Evolutionary conservation across 306 rosid genomes (phyloP), one percentile per base, ranked within the genome.

Genomic region (Castanopsis chinensis): DNA sequence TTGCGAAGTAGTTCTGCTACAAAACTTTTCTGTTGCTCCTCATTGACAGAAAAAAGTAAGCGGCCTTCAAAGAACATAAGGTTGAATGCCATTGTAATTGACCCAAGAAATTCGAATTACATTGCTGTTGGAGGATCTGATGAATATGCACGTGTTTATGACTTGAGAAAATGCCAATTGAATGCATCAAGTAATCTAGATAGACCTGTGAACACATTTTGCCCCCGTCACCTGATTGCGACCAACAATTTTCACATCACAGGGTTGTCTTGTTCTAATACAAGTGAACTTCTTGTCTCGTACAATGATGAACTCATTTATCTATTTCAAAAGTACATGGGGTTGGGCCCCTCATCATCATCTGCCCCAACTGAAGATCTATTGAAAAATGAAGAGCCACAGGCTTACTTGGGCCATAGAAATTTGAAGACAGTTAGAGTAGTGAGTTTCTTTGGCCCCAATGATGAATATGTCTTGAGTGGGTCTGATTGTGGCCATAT

Each of bases 401-500:
- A 14, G 23, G 89, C 83, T 86, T 89, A 75, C 85, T 53, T 75
- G 1, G 89, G 90, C 37, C 92, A 89, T 74, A 78, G 89, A 87
- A 89, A 89, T 76, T 83, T 82, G 20, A 83, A 79, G 76, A 86
- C 92, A 54, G 77, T 89, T 78, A 89, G 85, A 60, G 92, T 90
- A 67, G 89, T 89, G 78, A 86, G 51, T 69, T 89, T 89, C 81
- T 89, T 86, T 61, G 90, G 92, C 59, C 86, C 92, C 0, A 76
- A 74, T 54, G 92, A 86, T 81, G 89, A 89, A 8, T 89, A 89
- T 79, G 87, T 86, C 55, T 53, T 86, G 85, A 86, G 89, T 74
- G 90, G 92, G 15, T 86, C 90, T 19, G 89, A 85, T 79, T 86
- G 90, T 60, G 87, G 90, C 61, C 87, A 86, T 82, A 89, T 86